These are phyloP conservation scores for Ormosia semicastrata DNA, from an alignment of 306 rosid genomes.

Conservation along the genomic window DNA sequence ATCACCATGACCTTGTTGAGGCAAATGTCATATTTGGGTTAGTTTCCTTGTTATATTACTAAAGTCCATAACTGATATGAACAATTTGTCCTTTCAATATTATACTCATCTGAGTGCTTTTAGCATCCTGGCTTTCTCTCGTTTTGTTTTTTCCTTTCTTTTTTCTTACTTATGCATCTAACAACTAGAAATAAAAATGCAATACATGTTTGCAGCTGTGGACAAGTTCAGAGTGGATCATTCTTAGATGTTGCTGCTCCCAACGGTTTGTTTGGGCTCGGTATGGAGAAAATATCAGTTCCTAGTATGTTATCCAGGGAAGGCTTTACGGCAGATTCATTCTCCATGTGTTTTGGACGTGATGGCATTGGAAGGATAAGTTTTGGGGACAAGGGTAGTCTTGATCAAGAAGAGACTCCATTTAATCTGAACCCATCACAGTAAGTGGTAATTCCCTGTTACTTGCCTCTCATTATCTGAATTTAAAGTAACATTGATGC, in stretches of 20 bases:
- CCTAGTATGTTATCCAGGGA: conserved; percentile 87
- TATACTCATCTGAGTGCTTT: background rate
- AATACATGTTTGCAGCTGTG: conserved; percentile 62
- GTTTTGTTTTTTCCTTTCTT: background rate
- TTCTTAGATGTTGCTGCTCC: conserved; percentile 94
- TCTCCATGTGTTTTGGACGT: conserved; percentile 93
- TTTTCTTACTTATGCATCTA: background rate
- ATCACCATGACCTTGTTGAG: conserved; percentile 53
- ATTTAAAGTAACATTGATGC: conserved; percentile 9
- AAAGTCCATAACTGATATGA: background rate
- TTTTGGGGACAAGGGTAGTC: conserved; percentile 91
- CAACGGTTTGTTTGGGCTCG: conserved; percentile 93
- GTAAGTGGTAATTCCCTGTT: conserved; percentile 74
- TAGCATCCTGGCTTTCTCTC: background rate
- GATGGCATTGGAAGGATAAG: conserved; percentile 91
- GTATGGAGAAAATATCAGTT: conserved; percentile 96
- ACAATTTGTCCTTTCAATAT: background rate
- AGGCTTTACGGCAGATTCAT: conserved; percentile 81
- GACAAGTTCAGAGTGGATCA: conserved; percentile 91
- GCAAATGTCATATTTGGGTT: conserved; percentile 88
- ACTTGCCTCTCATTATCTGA: conserved; percentile 36
- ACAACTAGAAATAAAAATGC: conserved; percentile 9
- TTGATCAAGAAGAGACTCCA: conserved; percentile 84
- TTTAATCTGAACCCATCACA: conserved; percentile 74
- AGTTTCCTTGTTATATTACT: conserved; percentile 31